Conservation (phyloP, 495 filamentous ascomycete genomes). For the Aspergillus nidulans region DNA sequence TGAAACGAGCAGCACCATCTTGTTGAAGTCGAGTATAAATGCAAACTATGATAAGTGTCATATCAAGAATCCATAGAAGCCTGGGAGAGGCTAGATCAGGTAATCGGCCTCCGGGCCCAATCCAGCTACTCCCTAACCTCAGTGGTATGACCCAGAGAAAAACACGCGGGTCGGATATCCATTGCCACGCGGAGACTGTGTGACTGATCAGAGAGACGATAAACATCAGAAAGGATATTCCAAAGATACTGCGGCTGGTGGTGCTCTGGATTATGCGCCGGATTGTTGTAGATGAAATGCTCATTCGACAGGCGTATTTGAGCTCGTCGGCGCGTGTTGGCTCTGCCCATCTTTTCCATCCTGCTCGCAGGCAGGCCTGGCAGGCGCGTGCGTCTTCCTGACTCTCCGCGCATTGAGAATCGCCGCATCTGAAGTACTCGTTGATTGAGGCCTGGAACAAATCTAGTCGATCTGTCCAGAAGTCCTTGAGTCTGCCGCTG, state of each 20-base stretch:
- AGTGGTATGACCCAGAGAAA: background rate
- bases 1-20: too few relatives aligned
- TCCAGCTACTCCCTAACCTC: background rate
- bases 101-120: background rate
- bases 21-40: too few relatives aligned
- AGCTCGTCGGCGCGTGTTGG: background rate
- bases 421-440: background rate
- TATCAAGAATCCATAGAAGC: background rate
- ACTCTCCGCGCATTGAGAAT: background rate
- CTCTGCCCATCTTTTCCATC: background rate
- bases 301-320: background rate
- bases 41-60: background rate
- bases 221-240: background rate
- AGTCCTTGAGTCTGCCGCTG: background rate
- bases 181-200: background rate
- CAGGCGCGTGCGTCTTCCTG: background rate
- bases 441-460: background rate
- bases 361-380: conserved; percentile 3
- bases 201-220: background rate
- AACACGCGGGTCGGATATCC: background rate
- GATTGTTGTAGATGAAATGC: background rate
- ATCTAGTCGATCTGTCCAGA: background rate
- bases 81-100: background rate
- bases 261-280: background rate
- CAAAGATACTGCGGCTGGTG: background rate